These are phyloP conservation scores for Pestalotiopsis sp. DNA, from an alignment of 2,329 filamentous ascomycete species.

Conservation along the genomic window DNA sequence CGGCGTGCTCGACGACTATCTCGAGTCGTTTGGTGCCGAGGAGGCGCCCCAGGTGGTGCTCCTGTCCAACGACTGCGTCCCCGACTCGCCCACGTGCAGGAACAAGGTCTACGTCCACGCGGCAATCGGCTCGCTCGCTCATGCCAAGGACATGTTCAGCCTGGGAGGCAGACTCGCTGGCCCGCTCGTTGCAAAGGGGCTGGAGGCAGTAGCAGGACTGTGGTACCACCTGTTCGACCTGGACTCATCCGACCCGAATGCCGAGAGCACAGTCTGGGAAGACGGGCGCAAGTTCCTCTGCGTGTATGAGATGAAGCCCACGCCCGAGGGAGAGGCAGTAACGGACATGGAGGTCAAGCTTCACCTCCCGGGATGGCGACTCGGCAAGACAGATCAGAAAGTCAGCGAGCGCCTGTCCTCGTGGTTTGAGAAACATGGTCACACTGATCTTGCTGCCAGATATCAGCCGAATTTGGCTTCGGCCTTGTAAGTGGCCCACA, in stretches of 20 bases:
- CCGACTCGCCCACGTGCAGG: conserved; percentile 5
- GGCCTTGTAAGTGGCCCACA: conserved; percentile 9
- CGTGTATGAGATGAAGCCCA: not conserved
- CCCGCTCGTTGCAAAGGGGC: not conserved
- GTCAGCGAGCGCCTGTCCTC: conserved; percentile 5
- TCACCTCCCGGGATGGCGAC: conserved; percentile 9
- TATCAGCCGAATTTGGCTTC: conserved; percentile 13
- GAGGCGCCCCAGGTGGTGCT: conserved; percentile 3
- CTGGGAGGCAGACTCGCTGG: conserved; percentile 10
- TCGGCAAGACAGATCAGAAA: conserved; percentile 12
- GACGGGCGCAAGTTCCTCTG: not conserved
- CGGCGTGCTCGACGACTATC: not conserved
- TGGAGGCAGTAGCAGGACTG: not conserved
- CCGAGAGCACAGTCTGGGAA: not conserved
- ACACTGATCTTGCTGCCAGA: conserved; percentile 10
- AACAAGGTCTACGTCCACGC: conserved; percentile 14
- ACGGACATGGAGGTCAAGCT: conserved; percentile 17
- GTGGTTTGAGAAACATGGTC: conserved; percentile 15
- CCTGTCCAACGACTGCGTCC: conserved; percentile 17
- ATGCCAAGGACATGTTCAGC: conserved; percentile 10
- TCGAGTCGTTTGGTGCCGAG: not conserved
- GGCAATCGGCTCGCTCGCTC: conserved; percentile 3
- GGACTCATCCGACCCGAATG: not conserved
- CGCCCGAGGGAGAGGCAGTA: not conserved
- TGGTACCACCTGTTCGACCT: not conserved